Evolutionary conservation across 202 grass and related monocot species (phyloP), one percentile per base, ranked within the genome.

Genomic region (Setaria viridis): DNA sequence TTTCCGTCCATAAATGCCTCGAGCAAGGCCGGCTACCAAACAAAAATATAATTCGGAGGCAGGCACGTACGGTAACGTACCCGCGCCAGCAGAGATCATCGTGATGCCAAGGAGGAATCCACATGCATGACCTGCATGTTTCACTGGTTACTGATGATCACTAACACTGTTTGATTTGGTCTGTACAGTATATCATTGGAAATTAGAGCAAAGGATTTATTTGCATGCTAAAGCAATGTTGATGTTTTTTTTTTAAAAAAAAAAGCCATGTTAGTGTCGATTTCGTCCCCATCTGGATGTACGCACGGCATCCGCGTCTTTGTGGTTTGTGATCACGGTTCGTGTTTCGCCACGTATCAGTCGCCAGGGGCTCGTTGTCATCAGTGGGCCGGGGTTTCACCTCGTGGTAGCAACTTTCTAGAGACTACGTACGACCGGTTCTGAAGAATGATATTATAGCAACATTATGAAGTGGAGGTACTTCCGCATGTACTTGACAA

Each of bases 121-220:
- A 90, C 79, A 35, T 90, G 55, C 79, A 35, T 90, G 55, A 63
- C 55, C 32, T 70, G 68, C 30, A 49, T 60, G 68, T 41, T 33
- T 32, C 13, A 17, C 14, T 51, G 29, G 70, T 15, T 10, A 46
- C 32, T 53, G 37, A 25, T 62, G 33, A 16, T n/a, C 25, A 34
- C 17, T 32, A 54, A 0, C 17, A 64, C 21, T 19, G 17, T 14
- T 19, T 50, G 48, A 45, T 9, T 53, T 54, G 9, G 1, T 46
- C 10, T 46, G 9, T 46, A 6, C 39, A 25, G 5, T 33, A 34
- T 4, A 0, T 7, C 12, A 15, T 4, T 4, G 48, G 3, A 50
- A 50, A 50, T 14, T 14, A 50, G 48, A 15, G 48, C 7, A 46
- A 9, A 46, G 9, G 43, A 9, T 46, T 46, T 46, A 9, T 46